A percentile compares a stretch with the other conserved stretches of the same genome.
Conservation (phyloP, 2,329 filamentous ascomycete genomes). For the Waltergamsia citrina region DNA sequence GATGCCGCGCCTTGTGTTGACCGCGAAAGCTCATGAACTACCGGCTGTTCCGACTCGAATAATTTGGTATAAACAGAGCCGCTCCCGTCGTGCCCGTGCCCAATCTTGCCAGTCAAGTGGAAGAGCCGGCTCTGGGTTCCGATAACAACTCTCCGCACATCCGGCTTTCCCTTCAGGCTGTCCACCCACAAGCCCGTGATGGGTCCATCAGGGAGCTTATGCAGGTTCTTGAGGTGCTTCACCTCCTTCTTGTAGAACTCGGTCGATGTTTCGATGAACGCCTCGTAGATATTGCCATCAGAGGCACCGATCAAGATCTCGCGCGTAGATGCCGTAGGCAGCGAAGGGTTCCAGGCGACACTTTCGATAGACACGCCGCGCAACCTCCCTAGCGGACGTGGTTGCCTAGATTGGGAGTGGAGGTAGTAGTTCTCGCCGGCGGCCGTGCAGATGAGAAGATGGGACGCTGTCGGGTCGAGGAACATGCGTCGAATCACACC, state of each 20-base stretch:
- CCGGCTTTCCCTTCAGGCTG: slow-evolving; percentile 53
- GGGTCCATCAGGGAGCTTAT: slow-evolving; percentile 72
- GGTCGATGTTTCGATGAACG: slow-evolving; percentile 85
- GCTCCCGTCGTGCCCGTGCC: slow-evolving; percentile 67
- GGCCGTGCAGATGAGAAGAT: slow-evolving; percentile 84
- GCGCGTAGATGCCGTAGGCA: slow-evolving; percentile 86
- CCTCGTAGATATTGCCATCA: slow-evolving; percentile 94
- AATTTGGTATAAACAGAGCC: slow-evolving; percentile 78
- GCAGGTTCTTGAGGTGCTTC: slow-evolving; percentile 77
- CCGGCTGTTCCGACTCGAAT: slow-evolving; percentile 79
- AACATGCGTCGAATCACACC: slow-evolving; percentile 94
- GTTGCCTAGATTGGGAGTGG: slow-evolving; percentile 85
- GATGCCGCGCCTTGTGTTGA: slow-evolving; percentile 43
- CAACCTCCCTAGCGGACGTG: slow-evolving; percentile 70
- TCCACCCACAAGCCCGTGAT: slow-evolving; percentile 85
- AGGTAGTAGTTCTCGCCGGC: slow-evolving; percentile 96
- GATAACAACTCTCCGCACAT: slow-evolving; percentile 69
- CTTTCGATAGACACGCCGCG: slow-evolving; percentile 84
- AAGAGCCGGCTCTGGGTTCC: slow-evolving; percentile 70
- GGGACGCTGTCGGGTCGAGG: slow-evolving; percentile 91
- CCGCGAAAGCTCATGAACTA: slow-evolving; percentile 61
- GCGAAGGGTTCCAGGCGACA: slow-evolving; percentile 87
- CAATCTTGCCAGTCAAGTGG: slow-evolving; percentile 72
- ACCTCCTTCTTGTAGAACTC: slow-evolving; percentile 96
- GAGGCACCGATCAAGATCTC: slow-evolving; percentile 87